Evolutionary conservation across 441 rosid genomes (phyloP).

Genomic region (Aleurites moluccanus): DNA sequence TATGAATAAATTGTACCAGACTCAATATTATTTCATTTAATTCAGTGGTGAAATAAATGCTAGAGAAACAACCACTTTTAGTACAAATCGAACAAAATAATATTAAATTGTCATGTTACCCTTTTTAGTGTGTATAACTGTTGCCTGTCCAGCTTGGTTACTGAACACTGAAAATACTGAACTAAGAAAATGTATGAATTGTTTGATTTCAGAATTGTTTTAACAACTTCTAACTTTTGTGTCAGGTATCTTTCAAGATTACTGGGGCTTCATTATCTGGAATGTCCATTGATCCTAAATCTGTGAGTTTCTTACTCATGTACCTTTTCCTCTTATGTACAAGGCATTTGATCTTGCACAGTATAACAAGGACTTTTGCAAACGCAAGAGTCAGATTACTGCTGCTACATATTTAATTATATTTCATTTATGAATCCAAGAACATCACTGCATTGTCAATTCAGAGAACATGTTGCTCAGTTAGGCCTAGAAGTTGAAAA

Average conservation of each 20-base stretch:
- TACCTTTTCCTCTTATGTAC: not conserved
- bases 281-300: conserved; percentile 83
- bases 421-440: not conserved
- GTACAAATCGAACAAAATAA: not conserved
- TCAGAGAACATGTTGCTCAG: not conserved
- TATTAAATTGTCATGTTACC: not conserved
- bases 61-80: not conserved
- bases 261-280: conserved; percentile 76
- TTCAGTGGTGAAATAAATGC: conserved; percentile 3
- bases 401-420: not conserved
- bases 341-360: conserved; percentile 7
- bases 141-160: not conserved
- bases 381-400: not conserved
- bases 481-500: not conserved
- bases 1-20: not conserved
- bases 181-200: not conserved
- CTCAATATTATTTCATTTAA: not conserved
- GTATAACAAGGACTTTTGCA: not conserved
- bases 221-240: conserved; percentile 12
- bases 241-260: conserved; percentile 82
- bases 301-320: conserved; percentile 47
- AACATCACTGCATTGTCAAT: not conserved
- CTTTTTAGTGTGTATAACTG: not conserved
- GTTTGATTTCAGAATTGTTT: conserved; percentile 1
- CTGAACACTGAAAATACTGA: not conserved